Base-by-base conservation (phyloP, 75 land plant genomes). In the Sequoiadendron giganteum region DNA sequence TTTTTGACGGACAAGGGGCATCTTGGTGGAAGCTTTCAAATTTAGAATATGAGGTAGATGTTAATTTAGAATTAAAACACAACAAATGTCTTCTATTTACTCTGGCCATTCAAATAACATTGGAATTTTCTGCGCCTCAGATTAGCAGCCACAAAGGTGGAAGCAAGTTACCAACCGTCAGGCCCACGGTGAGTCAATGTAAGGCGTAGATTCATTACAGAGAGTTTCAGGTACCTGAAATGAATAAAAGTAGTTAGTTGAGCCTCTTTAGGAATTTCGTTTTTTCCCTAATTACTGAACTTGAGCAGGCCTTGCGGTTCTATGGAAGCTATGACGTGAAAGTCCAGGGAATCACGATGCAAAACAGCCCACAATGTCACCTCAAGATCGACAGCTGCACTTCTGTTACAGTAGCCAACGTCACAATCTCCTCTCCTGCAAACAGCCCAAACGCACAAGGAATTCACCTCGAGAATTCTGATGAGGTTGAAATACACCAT, bases 1-100 rank as follows among this genome's bases (percentile, higher is more conserved):
- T 86, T 11, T 87, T 97, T 16, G 95, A 97, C 38, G 99, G 99
- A 48, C 89, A 92, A 16, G 99, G 97, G 39, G 92, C 93, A 11
- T 89, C 87, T 49, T 97, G 99, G 99, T 97, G 99, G 99, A 88
- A 85, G 42, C 28, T 19, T 5, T 61, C 86, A 8, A 28, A 83
- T 9, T 40, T 8, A 21, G n/a, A 83, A 6, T 3, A 36, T 43
- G 14, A 14, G 85, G 85, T 83, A 21, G 2, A 52, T 52, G 16
- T 52, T 52, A 42, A 73, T 73, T 34, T 30, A 32, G 14, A 32
- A 72, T 32, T 10, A 9, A 2, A 25, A 32, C 30, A 73, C 34
- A 30, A n/a, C 34, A 32, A 2, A 3, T 13, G 9, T 1, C 36
- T 2, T 58, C n/a, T 2, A n/a, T 32, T 48, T 80, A 9, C n/a